A percentile compares a stretch with the other conserved stretches of the same genome.
phyloP scores from a whole-genome alignment of 208 protist genomes.

The Crithidia fasciculata region DNA sequence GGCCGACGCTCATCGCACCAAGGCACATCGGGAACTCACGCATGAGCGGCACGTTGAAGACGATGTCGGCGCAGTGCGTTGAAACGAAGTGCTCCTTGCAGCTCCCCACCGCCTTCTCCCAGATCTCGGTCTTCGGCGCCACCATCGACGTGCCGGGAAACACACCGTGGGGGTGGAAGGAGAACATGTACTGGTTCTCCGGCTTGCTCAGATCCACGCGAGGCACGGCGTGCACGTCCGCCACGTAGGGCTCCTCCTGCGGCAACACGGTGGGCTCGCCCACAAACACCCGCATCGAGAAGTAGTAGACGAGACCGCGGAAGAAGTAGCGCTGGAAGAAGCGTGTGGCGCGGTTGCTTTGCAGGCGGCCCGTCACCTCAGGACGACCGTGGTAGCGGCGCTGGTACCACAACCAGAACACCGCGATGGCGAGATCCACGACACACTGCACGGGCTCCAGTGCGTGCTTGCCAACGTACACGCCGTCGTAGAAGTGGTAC shows the following conservation, averaged over 20 bases:
- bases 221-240: conserved; percentile 9
- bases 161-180: conserved; percentile 89
- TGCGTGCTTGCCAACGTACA: conserved; percentile 33
- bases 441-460: conserved; percentile 49
- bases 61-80: conserved; percentile 73
- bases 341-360: conserved; percentile 26
- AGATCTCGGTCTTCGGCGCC: conserved; percentile 56
- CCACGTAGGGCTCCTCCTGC: conserved; percentile 21
- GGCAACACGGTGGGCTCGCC: conserved; percentile 34
- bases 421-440: conserved; percentile 40
- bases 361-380: conserved; percentile 61
- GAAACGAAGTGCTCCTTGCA: conserved; percentile 49
- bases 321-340: conserved; percentile 72
- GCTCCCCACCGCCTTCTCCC: conserved; percentile 57
- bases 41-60: conserved; percentile 79
- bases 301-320: conserved; percentile 62
- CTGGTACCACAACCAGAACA: conserved; percentile 80
- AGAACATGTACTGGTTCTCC: conserved; percentile 74
- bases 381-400: conserved; percentile 57
- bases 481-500: conserved; percentile 70
- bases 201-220: conserved; percentile 59
- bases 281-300: conserved; percentile 51
- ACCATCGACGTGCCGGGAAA: conserved; percentile 77
- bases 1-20: conserved; percentile 63
- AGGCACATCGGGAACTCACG: conserved; percentile 79